Percentiles rank a stretch among this genome's conserved stretches.
Evolutionary conservation across 116 monocot species (phyloP).

Genomic region (Thalassia testudinum): DNA sequence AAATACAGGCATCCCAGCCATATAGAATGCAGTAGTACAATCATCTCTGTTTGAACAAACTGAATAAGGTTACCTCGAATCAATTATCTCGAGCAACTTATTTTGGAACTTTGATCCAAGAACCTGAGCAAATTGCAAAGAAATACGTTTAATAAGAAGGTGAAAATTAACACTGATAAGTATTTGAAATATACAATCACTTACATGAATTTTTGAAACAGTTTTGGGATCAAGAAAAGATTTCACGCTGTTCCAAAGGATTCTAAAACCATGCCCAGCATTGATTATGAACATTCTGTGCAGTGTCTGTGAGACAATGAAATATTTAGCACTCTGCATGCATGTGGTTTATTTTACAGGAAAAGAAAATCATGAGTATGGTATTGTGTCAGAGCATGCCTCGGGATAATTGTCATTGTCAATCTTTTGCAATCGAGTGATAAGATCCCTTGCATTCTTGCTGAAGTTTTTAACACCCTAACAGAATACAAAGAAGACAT

Average conservation of each 20-base stretch:
- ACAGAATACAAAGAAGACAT: background rate
- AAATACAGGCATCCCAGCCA: background rate
- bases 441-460: conserved; percentile 80
- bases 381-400: no score
- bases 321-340: no score
- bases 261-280: conserved; percentile 77
- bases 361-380: no score
- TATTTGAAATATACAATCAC: background rate
- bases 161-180: background rate
- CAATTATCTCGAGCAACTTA: conserved; percentile 83
- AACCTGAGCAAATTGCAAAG: conserved; percentile 24
- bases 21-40: background rate
- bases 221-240: conserved; percentile 85
- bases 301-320: conserved; percentile 35
- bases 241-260: conserved; percentile 78
- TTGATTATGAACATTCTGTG: conserved; percentile 80
- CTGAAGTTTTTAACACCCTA: conserved; percentile 88
- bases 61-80: conserved; percentile 32
- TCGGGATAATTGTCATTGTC: conserved; percentile 93
- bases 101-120: conserved; percentile 73
- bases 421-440: conserved; percentile 71
- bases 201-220: conserved; percentile 82
- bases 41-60: background rate
- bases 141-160: background rate
- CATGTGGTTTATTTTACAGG: background rate